Evolutionary conservation across 2,329 filamentous ascomycete genomes (phyloP).

Genomic region (Colletotrichum siamense): DNA sequence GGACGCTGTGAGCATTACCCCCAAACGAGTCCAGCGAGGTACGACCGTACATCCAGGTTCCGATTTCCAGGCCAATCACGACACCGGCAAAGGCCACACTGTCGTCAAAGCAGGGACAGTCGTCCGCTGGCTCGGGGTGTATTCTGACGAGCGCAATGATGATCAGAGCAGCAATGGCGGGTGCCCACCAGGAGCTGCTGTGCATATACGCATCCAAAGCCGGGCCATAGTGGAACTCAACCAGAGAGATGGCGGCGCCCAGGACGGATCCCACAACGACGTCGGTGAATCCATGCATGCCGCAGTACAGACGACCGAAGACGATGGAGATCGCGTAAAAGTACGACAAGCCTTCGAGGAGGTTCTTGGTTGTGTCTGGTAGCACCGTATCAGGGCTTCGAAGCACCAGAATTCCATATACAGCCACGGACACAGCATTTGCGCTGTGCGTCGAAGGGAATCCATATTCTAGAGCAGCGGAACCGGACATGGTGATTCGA

Average conservation of each 20-base stretch:
- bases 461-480: conserved; percentile 92
- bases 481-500: conserved; percentile 97
- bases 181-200: conserved; percentile 66
- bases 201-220: conserved; percentile 75
- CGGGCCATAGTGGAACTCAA: conserved; percentile 66
- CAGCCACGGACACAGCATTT: conserved; percentile 92
- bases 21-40: conserved; percentile 52
- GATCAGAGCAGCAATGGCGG: conserved; percentile 66
- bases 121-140: conserved; percentile 94
- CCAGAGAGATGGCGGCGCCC: conserved; percentile 68
- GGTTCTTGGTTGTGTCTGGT: conserved; percentile 60
- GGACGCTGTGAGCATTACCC: conserved; percentile 47
- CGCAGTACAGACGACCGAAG: conserved; percentile 91
- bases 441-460: conserved; percentile 97
- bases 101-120: conserved; percentile 97
- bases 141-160: conserved; percentile 82
- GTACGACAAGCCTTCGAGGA: conserved; percentile 74
- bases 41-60: conserved; percentile 80
- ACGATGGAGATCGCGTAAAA: conserved; percentile 91
- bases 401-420: conserved; percentile 80
- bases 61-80: conserved; percentile 82
- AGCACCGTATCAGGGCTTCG: conserved; percentile 69
- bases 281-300: conserved; percentile 98
- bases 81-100: conserved; percentile 93
- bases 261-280: conserved; percentile 81